These are phyloP conservation scores for Stemphylium beticola DNA, from an alignment of 2,329 filamentous ascomycete species.

Conservation along the genomic window DNA sequence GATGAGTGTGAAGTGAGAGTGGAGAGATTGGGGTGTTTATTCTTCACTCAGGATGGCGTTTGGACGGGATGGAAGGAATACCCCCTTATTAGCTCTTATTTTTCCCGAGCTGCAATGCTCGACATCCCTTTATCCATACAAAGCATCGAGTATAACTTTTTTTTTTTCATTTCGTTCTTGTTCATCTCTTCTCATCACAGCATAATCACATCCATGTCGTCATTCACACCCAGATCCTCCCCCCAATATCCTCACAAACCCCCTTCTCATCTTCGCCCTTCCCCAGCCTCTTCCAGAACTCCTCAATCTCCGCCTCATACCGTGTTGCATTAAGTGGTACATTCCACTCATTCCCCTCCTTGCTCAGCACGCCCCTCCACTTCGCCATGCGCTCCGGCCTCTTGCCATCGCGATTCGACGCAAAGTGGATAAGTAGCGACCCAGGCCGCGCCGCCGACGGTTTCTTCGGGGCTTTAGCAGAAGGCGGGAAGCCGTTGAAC, in stretches of 20 bases:
- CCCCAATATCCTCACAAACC: background rate
- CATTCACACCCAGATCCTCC: background rate
- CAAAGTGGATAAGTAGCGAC: slow-evolving; percentile 6
- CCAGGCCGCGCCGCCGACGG: background rate
- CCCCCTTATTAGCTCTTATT: background rate
- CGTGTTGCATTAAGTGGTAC: background rate
- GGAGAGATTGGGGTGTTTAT: too few species aligned
- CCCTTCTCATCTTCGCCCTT: background rate
- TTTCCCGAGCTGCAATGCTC: too few species aligned
- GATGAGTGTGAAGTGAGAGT: background rate
- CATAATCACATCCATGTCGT: too few species aligned
- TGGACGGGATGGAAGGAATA: background rate
- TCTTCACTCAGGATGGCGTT: background rate
- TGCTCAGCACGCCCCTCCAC: slow-evolving; percentile 1
- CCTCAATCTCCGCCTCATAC: background rate
- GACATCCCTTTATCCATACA: too few species aligned
- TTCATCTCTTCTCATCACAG: too few species aligned
- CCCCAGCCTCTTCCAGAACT: background rate
- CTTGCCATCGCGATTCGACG: slow-evolving; percentile 9
- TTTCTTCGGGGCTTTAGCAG: background rate
- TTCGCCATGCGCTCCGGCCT: slow-evolving; percentile 9
- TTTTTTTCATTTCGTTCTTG: too few species aligned
- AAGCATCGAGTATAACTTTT: too few species aligned
- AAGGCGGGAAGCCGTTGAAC: slow-evolving; percentile 9
- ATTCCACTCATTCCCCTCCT: background rate